Evolutionary conservation across 192 early-diverging fungal genomes (phyloP), one percentile per base, ranked within the genome.

Genomic region (Umbelopsis ramanniana): DNA sequence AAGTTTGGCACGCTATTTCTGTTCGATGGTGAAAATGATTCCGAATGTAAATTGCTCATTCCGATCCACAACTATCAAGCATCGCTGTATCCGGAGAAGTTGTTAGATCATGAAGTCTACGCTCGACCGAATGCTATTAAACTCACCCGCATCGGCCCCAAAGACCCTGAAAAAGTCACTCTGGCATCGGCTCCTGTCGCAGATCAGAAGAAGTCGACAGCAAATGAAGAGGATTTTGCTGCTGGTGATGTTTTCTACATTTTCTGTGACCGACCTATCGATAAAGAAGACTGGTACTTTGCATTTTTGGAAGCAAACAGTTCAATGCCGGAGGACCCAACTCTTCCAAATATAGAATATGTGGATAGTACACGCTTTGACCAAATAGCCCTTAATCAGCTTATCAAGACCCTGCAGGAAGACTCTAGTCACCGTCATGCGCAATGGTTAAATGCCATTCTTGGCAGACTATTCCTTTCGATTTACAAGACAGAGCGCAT

Each of bases 211-310:
- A 79, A 43, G 69, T 55, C 26, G 33, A 15, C 8, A 37, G 72
- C 85, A 10, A 82, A 89, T 78, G 43, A 81, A 33, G 89, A 94
- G 54, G 91, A 77, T 77, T 5, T 29, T 67, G 19, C 52, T 53
- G 11, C 66, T 11, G 46, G 85, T 15, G 84, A 89, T 11, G 88
- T 93, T 5, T 88, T 53, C 74, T 92, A 89, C 68, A 75, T 93
- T 17, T 90, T 89, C 69, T 88, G 84, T 45, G 84, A 89, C 73
- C 73, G 77, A 4, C 85, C 86, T 15, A 80, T 82, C 5, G 92
- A 96, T 70, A 97, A 97, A 81, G 96, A 97, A 77, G 93, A 94
- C 75, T 97, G 96, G 96, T 94, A 91, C 69, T 85, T 93, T 86
- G 40, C 93, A 90, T 75, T 83, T 94, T 9, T 89, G 84, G 17